Evolutionary conservation across 164 flowering plant species (phyloP).

Genomic region (Vitis rupestris): DNA sequence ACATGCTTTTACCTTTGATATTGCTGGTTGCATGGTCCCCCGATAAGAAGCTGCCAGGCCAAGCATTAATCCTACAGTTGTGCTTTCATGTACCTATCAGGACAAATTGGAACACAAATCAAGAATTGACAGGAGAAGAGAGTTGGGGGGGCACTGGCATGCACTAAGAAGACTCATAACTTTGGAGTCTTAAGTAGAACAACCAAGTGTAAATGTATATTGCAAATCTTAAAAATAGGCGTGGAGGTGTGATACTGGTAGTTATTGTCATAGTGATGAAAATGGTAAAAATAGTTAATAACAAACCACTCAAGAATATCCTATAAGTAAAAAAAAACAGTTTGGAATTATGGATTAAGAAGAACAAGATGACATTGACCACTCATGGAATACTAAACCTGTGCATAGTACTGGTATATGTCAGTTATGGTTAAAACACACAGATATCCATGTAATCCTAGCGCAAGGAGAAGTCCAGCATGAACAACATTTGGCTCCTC

Average conservation of each 20-base stretch:
- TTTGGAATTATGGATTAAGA: background rate
- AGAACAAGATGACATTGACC: background rate
- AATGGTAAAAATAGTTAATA: no score
- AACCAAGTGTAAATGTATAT: no score
- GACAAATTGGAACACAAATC: background rate
- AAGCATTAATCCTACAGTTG: constrained; percentile 90
- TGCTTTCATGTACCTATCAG: constrained; percentile 82
- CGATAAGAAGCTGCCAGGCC: constrained; percentile 92
- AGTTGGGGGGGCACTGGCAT: background rate
- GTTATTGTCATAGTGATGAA: background rate
- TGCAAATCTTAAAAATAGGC: no score
- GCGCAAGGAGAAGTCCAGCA: constrained; percentile 92
- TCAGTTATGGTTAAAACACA: constrained; percentile 71
- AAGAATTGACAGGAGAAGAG: background rate
- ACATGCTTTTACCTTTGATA: constrained; percentile 65
- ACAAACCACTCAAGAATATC: background rate
- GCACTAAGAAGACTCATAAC: no score
- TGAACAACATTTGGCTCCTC: constrained; percentile 78
- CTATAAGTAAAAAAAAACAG: background rate
- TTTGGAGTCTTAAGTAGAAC: no score
- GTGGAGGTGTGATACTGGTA: background rate
- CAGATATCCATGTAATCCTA: constrained; percentile 92
- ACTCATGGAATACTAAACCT: constrained; percentile 43
- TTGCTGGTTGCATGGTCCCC: constrained; percentile 89
- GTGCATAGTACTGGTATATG: constrained; percentile 71